These are phyloP conservation scores for Eremomyces bilateralis DNA, from an alignment of 495 filamentous ascomycete species.

Conservation along the genomic window DNA sequence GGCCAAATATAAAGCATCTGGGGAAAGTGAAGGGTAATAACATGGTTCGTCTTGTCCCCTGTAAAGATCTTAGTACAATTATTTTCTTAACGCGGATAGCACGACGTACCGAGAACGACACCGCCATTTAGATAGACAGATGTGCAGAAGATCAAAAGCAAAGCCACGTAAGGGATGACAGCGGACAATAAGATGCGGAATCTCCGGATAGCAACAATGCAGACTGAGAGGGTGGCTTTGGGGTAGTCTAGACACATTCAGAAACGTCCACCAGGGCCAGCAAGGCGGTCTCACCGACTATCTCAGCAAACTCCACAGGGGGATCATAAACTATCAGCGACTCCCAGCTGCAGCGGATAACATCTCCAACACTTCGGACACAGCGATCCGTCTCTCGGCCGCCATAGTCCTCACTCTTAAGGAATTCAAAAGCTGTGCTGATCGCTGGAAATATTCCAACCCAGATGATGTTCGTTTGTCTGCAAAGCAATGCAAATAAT, in stretches of 20 bases:
- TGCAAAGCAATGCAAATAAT: conserved; percentile 42
- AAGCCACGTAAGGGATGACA: conserved; percentile 42
- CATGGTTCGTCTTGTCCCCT: conserved; percentile 88
- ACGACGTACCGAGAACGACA: conserved; percentile 57
- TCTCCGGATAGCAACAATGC: conserved; percentile 30
- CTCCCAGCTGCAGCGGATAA: conserved; percentile 13
- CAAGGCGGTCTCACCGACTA: conserved; percentile 25
- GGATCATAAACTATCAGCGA: conserved; percentile 36
- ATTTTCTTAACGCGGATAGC: too few relatives aligned
- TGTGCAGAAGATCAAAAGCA: conserved; percentile 43
- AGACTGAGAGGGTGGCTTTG: conserved; percentile 36
- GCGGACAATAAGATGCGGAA: conserved; percentile 25
- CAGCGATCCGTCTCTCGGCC: neutral
- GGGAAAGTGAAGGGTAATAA: conserved; percentile 66
- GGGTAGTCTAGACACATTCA: conserved; percentile 29
- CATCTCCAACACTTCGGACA: too few relatives aligned
- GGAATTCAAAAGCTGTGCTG: conserved; percentile 34
- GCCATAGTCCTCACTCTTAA: conserved; percentile 3
- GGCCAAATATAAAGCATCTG: conserved; percentile 94
- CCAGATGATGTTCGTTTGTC: conserved; percentile 97
- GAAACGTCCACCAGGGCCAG: too few relatives aligned
- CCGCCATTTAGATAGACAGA: conserved; percentile 78
- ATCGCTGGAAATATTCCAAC: conserved; percentile 69
- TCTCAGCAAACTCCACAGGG: conserved; percentile 13
- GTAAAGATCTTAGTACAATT: too few relatives aligned